Conservation (phyloP, 495 filamentous ascomycete species). For the Tuber brumale region DNA sequence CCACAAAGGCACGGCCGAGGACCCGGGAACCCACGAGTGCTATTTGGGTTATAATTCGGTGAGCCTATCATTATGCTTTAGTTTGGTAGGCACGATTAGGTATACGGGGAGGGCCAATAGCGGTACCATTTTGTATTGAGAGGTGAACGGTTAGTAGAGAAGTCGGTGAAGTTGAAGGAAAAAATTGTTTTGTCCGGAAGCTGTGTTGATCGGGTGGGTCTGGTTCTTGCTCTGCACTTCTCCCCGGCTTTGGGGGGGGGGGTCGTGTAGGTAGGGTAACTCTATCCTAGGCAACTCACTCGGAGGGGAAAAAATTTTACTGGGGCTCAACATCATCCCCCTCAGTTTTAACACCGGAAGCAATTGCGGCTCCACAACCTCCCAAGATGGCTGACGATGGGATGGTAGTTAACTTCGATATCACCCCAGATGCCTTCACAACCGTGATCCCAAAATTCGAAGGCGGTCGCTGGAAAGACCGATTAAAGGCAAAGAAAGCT, state of each 20-base stretch:
- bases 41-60: conserved; percentile 90
- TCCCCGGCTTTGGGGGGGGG: neutral
- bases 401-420: conserved; percentile 85
- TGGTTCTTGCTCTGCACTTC: neutral
- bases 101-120: neutral
- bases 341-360: neutral
- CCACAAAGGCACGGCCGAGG: conserved; percentile 82
- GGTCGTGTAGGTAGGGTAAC: neutral
- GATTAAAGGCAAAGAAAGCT: conserved; percentile 71
- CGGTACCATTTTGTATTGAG: neutral
- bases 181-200: neutral
- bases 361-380: neutral
- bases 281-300: neutral
- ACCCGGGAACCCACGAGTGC: conserved; percentile 83
- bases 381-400: conserved; percentile 81
- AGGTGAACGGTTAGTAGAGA: too few species aligned
- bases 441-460: conserved; percentile 59
- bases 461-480: conserved; percentile 86
- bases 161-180: neutral
- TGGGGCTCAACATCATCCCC: neutral
- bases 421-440: conserved; percentile 53
- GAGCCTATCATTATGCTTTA: conserved; percentile 57
- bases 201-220: neutral
- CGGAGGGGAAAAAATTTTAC: conserved; percentile 2
- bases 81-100: neutral